phyloP scores from a whole-genome alignment of 2,329 filamentous ascomycete species.

The Pseudopithomyces maydicus region DNA sequence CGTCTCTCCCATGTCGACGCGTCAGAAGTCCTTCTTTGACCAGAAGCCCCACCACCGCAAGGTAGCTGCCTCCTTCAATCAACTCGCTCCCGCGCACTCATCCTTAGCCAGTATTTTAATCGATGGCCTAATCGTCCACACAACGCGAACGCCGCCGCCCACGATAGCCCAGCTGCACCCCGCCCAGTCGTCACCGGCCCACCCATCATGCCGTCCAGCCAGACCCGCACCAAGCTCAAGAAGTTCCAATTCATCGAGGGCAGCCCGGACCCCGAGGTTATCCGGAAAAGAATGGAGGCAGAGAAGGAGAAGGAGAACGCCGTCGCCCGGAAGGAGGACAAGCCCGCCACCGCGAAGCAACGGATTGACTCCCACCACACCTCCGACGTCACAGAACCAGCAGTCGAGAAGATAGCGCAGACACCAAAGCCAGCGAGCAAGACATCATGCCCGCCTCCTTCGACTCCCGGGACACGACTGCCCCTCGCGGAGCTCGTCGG shows the following conservation, averaged over 20 bases:
- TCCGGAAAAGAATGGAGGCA: constrained; percentile 34
- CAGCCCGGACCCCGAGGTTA: constrained; percentile 25
- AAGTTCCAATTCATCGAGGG: constrained; percentile 58
- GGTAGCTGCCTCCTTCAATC: constrained; percentile 30
- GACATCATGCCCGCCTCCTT: constrained; percentile 51
- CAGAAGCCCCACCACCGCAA: constrained; percentile 50
- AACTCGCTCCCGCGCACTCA: constrained; percentile 13
- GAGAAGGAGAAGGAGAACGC: constrained; percentile 57
- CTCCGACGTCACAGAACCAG: constrained; percentile 17
- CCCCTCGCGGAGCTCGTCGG: constrained; percentile 66
- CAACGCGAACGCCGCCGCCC: constrained; percentile 30
- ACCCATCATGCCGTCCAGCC: constrained; percentile 56
- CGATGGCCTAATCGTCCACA: constrained; percentile 42
- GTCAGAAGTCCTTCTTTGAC: constrained; percentile 59
- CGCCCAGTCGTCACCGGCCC: constrained; percentile 42
- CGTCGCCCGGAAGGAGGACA: constrained; percentile 53
- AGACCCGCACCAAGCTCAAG: constrained; percentile 60
- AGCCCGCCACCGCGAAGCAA: constrained; percentile 13
- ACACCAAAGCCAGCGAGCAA: constrained; percentile 34
- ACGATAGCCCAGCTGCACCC: constrained; percentile 34
- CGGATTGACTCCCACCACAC: constrained; percentile 28
- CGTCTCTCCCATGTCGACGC: constrained; percentile 48
- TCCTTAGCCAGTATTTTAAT: constrained; percentile 26
- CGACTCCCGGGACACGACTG: constrained; percentile 63
- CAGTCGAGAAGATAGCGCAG: constrained; percentile 21